These are phyloP conservation scores for Candida nonsorbophila DNA, from an alignment of 805 yeast species.

Conservation along the genomic window DNA sequence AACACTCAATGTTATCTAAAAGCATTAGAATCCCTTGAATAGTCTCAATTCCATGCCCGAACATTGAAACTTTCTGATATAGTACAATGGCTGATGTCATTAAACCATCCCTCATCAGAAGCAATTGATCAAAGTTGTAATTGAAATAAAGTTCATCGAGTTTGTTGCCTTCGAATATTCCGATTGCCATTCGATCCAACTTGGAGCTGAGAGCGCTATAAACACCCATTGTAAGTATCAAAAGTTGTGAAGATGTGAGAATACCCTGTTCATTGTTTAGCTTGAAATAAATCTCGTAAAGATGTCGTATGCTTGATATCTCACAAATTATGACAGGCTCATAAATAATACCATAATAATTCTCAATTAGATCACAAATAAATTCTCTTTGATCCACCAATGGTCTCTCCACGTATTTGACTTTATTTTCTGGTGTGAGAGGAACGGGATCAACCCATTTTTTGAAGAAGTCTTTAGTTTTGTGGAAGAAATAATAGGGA, in stretches of 20 bases:
- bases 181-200: no score
- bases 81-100: conserved; percentile 37
- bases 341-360: no score
- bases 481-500: conserved; percentile 18
- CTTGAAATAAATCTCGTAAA: no score
- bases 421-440: conserved; percentile 13
- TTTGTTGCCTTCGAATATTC: no score
- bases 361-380: conserved; percentile 3
- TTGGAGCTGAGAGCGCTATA: no score
- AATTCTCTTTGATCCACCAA: conserved; percentile 13
- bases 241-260: no score
- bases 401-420: conserved; percentile 17
- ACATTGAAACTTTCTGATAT: conserved; percentile 44
- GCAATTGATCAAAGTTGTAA: conserved; percentile 9
- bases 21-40: conserved; percentile 49
- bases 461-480: conserved; percentile 11
- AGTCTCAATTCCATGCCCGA: conserved; percentile 47
- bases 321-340: no score
- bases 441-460: conserved; percentile 29
- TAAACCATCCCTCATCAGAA: conserved; percentile 10
- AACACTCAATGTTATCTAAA: conserved; percentile 28
- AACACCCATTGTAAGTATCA: no score
- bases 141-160: no score
- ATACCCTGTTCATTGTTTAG: no score
- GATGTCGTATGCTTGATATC: no score